These are phyloP conservation scores for Scenedesmus sp. DNA, from an alignment of 163 green algal species.

Conservation along the genomic window DNA sequence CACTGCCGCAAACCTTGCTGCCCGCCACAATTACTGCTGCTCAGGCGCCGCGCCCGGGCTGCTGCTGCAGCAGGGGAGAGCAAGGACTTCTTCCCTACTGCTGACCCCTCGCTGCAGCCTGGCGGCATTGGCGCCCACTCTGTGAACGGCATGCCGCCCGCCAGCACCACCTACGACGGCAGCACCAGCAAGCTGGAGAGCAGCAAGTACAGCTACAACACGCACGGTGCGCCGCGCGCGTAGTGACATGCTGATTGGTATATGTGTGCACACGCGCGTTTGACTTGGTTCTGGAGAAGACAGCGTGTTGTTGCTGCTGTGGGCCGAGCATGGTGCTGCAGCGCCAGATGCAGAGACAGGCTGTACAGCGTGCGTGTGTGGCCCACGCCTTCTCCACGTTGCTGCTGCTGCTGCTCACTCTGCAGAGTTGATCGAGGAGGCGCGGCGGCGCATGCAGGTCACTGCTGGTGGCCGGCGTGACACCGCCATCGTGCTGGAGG, in stretches of 20 bases:
- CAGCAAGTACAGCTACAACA: conserved; percentile 15
- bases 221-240: background rate
- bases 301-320: background rate
- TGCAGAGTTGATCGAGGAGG: conserved; percentile 47
- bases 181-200: background rate
- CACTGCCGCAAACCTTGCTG: background rate
- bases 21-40: background rate
- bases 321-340: background rate
- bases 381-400: background rate
- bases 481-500: conserved; percentile 42
- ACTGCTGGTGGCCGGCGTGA: background rate
- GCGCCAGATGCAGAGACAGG: too few relatives aligned
- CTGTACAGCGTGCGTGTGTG: background rate
- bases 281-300: background rate
- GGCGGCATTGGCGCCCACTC: background rate
- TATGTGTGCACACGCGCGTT: background rate
- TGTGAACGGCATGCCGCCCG: background rate
- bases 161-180: background rate
- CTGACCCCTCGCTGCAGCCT: background rate
- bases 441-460: conserved; percentile 29
- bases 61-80: background rate
- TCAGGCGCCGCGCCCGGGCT: background rate
- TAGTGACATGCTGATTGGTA: background rate
- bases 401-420: background rate
- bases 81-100: background rate